phyloP scores from a whole-genome alignment of 176 grass and related monocot species.

The Carex kokanica region DNA sequence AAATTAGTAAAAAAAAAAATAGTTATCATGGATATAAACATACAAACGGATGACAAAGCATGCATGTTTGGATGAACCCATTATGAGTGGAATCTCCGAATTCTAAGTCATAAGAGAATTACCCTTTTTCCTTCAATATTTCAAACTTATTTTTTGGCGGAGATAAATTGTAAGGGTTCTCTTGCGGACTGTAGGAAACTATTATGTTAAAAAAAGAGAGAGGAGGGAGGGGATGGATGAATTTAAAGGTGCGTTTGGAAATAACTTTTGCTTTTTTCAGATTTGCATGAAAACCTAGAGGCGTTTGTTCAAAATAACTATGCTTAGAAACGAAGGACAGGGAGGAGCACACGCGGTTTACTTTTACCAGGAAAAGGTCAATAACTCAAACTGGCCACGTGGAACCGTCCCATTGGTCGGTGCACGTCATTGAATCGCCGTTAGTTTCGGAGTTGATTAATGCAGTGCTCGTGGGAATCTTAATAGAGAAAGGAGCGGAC shows the following conservation, averaged over 20 bases:
- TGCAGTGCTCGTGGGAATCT: conserved; percentile 2
- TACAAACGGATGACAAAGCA: background rate
- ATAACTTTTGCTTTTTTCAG: conserved; percentile 27
- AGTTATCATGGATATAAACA: background rate
- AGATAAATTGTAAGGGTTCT: background rate
- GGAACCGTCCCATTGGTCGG: conserved; percentile 38
- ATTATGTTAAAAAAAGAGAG: conserved; percentile 11
- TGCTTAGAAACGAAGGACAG: conserved; percentile 27
- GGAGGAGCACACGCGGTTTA: conserved; percentile 10
- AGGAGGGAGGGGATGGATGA: background rate
- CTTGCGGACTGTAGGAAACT: background rate
- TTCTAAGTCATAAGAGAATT: conserved; percentile 3
- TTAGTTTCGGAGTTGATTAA: conserved; percentile 16
- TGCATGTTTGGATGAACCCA: background rate
- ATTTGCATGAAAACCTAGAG: conserved; percentile 19
- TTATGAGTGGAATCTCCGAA: background rate
- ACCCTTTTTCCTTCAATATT: conserved; percentile 2
- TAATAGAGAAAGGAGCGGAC: background rate
- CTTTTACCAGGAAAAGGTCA: conserved; percentile 29
- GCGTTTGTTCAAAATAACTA: conserved; percentile 21
- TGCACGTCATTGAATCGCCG: conserved; percentile 47
- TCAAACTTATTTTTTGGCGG: background rate
- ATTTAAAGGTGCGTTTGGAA: conserved; percentile 12
- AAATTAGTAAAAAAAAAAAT: background rate
- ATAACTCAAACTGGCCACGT: conserved; percentile 28